Evolutionary conservation across 345 rosid genomes (phyloP).

Genomic region (Punica granatum): DNA sequence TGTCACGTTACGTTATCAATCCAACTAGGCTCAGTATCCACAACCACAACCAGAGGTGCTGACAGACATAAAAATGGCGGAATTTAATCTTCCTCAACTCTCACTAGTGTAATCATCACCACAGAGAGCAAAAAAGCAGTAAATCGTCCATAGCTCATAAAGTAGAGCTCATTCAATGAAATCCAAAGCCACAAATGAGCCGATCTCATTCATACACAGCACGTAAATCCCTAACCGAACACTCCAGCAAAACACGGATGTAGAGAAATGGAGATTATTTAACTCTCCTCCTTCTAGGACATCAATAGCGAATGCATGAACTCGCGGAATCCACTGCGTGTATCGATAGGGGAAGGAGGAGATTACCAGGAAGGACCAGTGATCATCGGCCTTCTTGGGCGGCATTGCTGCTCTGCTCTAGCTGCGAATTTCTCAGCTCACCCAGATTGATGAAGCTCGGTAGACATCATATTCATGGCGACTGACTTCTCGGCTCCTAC

Average conservation of each 20-base stretch:
- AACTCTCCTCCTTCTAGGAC: not conserved
- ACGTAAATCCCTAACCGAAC: not conserved
- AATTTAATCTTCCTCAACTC: not conserved
- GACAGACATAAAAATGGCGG: too few relatives aligned
- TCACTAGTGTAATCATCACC: not conserved
- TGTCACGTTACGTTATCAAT: too few relatives aligned
- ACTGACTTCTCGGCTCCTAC: not conserved
- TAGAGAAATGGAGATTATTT: not conserved
- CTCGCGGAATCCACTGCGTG: not conserved
- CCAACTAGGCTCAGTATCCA: too few relatives aligned
- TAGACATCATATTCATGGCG: not conserved
- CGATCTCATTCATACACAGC: too few relatives aligned
- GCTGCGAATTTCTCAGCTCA: not conserved
- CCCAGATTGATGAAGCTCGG: not conserved
- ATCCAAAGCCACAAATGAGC: not conserved
- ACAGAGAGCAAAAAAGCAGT: not conserved
- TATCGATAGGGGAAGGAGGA: not conserved
- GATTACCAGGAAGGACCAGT: constrained; percentile 51
- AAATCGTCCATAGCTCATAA: not conserved
- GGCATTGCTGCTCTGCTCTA: constrained; percentile 9
- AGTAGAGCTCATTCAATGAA: not conserved
- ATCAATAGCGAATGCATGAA: not conserved
- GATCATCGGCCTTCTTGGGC: constrained; percentile 20
- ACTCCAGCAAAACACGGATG: not conserved
- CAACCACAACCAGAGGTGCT: too few relatives aligned